phyloP scores from a whole-genome alignment of 1,139 yeast species.

The Suhomyces anneliseae region DNA sequence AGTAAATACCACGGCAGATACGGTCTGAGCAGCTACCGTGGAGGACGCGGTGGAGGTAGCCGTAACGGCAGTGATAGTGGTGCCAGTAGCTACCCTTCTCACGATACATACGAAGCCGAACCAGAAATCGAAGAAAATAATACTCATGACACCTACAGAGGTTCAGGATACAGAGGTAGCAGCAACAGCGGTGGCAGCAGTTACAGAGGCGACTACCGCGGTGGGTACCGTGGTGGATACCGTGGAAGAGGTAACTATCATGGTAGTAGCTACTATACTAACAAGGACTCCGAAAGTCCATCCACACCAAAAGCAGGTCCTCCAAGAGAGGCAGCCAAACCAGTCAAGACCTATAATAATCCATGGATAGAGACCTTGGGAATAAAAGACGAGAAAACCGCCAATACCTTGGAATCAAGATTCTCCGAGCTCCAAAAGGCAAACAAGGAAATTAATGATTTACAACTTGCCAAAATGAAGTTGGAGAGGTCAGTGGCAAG shows the following conservation, averaged over 20 bases:
- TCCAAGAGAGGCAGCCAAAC: slow-evolving; percentile 3
- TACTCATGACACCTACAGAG: slow-evolving; percentile 10
- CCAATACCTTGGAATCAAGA: slow-evolving; percentile 18
- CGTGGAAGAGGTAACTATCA: slow-evolving; percentile 5
- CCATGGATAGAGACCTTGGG: slow-evolving; percentile 25
- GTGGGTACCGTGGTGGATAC: slow-evolving; percentile 3
- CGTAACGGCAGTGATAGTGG: slow-evolving; percentile 1
- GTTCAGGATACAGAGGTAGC: slow-evolving; percentile 9
- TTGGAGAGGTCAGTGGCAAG: slow-evolving; percentile 23
- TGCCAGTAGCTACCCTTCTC: neutral
- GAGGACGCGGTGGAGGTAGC: neutral
- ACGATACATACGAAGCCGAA: slow-evolving; percentile 7
- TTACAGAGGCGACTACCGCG: slow-evolving; percentile 5
- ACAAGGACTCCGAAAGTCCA: slow-evolving; percentile 1
- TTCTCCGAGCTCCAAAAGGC: slow-evolving; percentile 22
- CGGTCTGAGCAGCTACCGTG: slow-evolving; percentile 3
- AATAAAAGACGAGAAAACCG: slow-evolving; percentile 18
- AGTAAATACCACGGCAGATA: slow-evolving; percentile 6
- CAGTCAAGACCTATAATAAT: slow-evolving; percentile 11
- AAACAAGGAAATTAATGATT: slow-evolving; percentile 28
- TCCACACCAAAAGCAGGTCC: neutral
- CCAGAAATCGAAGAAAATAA: slow-evolving; percentile 1
- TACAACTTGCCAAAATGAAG: slow-evolving; percentile 25
- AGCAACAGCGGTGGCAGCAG: slow-evolving; percentile 4
- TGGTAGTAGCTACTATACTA: neutral